Evolutionary conservation across 2,329 filamentous ascomycete species (phyloP).

Genomic region (Fusarium armeniacum): DNA sequence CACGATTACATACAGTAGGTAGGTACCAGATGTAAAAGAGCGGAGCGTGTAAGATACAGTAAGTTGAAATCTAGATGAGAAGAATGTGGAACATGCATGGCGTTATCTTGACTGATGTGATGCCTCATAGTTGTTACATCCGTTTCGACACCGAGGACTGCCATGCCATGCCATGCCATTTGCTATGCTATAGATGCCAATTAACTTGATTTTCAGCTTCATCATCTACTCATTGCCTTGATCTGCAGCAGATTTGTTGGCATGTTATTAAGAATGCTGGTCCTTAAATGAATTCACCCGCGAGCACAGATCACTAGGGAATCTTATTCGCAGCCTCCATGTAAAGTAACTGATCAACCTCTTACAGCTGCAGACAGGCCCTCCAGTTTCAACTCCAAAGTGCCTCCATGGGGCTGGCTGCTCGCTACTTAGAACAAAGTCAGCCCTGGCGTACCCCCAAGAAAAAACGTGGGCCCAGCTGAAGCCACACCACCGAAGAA

Average conservation of each 20-base stretch:
- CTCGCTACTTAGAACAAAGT: constrained; percentile 30
- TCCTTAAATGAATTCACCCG: constrained; percentile 28
- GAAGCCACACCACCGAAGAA: constrained; percentile 46
- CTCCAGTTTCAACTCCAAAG: constrained; percentile 34
- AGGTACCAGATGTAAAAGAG: constrained; percentile 6
- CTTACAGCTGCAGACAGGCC: constrained; percentile 33
- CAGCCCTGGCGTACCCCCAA: constrained; percentile 39
- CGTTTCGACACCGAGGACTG: constrained; percentile 15
- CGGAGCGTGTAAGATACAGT: constrained; percentile 11
- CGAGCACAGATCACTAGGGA: constrained; percentile 2
- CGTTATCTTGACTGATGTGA: constrained; percentile 30
- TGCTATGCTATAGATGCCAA: background rate
- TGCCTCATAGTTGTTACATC: constrained; percentile 41
- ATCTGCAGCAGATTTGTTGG: constrained; percentile 32
- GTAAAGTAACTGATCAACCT: constrained; percentile 33
- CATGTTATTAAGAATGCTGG: constrained; percentile 40
- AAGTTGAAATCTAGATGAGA: constrained; percentile 8
- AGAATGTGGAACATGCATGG: constrained; percentile 38
- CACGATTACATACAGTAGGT: background rate
- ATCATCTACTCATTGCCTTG: constrained; percentile 32
- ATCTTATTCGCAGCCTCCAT: background rate
- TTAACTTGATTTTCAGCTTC: constrained; percentile 21
- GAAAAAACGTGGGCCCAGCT: constrained; percentile 38
- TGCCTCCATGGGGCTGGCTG: constrained; percentile 8
- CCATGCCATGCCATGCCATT: background rate